A percentile compares a stretch with the other conserved stretches of the same genome.
These are phyloP conservation scores for Rhodosorus marinus DNA, from an alignment of 23 red algal genomes.

Conservation along the genomic window DNA sequence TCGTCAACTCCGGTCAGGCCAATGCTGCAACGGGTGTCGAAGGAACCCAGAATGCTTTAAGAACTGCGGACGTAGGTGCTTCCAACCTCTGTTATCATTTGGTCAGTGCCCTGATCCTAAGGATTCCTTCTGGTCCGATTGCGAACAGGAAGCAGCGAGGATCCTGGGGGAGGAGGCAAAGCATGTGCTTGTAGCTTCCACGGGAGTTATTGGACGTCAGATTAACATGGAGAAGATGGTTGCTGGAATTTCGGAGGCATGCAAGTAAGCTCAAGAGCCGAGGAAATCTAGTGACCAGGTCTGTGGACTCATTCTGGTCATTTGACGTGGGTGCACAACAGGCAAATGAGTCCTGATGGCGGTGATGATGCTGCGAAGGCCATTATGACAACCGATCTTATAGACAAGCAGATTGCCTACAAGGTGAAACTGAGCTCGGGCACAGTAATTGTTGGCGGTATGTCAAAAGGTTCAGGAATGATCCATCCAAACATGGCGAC, in stretches of 20 bases:
- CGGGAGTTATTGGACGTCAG: conserved; percentile 81
- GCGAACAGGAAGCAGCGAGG: not conserved
- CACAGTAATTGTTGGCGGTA: conserved; percentile 52
- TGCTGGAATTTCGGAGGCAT: conserved; percentile 12
- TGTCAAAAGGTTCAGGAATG: conserved; percentile 97
- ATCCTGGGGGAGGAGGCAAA: not conserved
- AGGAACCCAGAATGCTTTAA: conserved; percentile 29
- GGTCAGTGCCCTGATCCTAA: no score
- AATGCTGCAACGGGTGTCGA: conserved; percentile 73
- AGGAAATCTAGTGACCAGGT: no score
- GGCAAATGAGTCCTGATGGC: no score
- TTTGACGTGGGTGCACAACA: no score
- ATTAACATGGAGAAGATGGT: conserved; percentile 38
- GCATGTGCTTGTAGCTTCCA: conserved; percentile 67
- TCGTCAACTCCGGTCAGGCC: conserved; percentile 92
- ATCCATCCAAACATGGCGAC: conserved; percentile 99
- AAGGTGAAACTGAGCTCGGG: conserved; percentile 21
- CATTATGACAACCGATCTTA: conserved; percentile 93
- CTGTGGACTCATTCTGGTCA: no score
- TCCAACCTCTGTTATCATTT: conserved; percentile 7
- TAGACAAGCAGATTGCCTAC: conserved; percentile 37
- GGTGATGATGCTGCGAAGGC: conserved; percentile 50
- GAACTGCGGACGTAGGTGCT: conserved; percentile 10
- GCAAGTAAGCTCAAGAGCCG: not conserved
- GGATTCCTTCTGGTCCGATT: no score